Conservation (phyloP, 2,329 filamentous ascomycete species). For the Epichloe gansuensis region DNA sequence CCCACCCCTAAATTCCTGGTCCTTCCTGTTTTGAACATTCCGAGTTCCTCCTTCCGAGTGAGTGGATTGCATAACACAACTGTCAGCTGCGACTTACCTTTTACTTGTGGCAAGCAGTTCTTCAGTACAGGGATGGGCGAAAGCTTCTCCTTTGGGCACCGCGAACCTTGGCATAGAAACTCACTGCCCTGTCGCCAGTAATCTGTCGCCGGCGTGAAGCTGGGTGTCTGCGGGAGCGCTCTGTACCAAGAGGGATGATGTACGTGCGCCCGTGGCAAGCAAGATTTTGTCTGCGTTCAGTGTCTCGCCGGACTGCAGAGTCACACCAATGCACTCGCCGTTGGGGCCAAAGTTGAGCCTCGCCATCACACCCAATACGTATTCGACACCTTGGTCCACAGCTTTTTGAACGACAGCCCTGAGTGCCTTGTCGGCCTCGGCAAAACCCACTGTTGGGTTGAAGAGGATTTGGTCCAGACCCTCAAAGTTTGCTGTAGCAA, state of each 20-base stretch:
- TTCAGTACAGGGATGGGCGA: conserved; percentile 41
- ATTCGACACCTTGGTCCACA: conserved; percentile 42
- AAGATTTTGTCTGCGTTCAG: conserved; percentile 41
- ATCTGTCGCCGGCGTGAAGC: conserved; percentile 39
- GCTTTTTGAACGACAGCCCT: conserved; percentile 40
- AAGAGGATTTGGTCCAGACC: conserved; percentile 42
- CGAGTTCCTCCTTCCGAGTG: neutral
- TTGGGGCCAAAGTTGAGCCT: conserved; percentile 32
- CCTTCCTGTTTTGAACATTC: too few relatives aligned
- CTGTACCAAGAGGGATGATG: conserved; percentile 39
- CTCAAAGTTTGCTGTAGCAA: conserved; percentile 43
- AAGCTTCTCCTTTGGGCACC: conserved; percentile 34
- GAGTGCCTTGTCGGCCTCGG: conserved; percentile 44
- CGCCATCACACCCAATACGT: conserved; percentile 37
- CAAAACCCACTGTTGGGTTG: conserved; percentile 48
- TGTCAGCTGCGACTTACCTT: conserved; percentile 21
- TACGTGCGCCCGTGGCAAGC: conserved; percentile 45
- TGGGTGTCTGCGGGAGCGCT: conserved; percentile 35
- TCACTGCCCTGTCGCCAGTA: conserved; percentile 42
- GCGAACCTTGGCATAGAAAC: conserved; percentile 27
- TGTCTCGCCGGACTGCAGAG: conserved; percentile 30
- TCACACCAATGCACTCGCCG: conserved; percentile 37
- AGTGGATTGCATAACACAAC: neutral
- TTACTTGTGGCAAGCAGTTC: conserved; percentile 28
- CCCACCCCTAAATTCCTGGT: too few relatives aligned